Evolutionary conservation across 1,139 yeast species (phyloP).

Genomic region (Diutina mesorugosa): DNA sequence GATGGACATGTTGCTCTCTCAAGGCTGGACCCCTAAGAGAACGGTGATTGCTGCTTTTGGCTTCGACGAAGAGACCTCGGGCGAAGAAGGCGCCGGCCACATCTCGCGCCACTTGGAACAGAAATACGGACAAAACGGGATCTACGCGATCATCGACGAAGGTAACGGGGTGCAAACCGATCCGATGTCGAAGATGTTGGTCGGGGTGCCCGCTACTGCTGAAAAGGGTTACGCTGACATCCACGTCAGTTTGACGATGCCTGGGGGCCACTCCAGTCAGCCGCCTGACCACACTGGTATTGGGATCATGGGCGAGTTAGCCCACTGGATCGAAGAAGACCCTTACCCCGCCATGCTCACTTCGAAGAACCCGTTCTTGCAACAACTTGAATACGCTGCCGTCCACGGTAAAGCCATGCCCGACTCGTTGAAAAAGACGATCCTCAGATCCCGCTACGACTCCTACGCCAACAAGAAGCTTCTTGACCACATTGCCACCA

Average conservation of each 20-base stretch:
- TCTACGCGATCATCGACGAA: constrained; percentile 32
- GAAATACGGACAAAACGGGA: constrained; percentile 25
- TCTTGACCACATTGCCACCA: constrained; percentile 17
- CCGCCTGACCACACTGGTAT: constrained; percentile 37
- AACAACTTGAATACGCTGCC: constrained; percentile 30
- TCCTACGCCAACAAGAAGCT: constrained; percentile 26
- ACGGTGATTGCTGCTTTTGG: constrained; percentile 33
- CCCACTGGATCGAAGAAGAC: constrained; percentile 22
- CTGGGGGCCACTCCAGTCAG: constrained; percentile 37
- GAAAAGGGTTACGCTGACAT: constrained; percentile 35
- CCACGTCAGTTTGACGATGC: constrained; percentile 22
- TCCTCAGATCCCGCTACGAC: constrained; percentile 29
- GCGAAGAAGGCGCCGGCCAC: constrained; percentile 22
- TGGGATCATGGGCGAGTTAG: constrained; percentile 30
- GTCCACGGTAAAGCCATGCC: constrained; percentile 31
- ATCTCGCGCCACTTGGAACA: constrained; percentile 18
- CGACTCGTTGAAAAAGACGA: constrained; percentile 18
- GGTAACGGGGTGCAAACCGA: constrained; percentile 21
- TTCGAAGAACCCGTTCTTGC: constrained; percentile 27
- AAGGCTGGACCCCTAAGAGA: constrained; percentile 26
- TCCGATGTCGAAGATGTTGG: constrained; percentile 27
- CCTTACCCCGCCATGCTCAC: constrained; percentile 23
- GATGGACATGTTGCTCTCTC: constrained; percentile 24
- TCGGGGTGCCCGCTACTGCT: constrained; percentile 43
- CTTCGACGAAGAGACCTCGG: constrained; percentile 32